These are phyloP conservation scores for Leccinellum luteum DNA, from an alignment of 768 basidiomycete species.

Conservation along the genomic window DNA sequence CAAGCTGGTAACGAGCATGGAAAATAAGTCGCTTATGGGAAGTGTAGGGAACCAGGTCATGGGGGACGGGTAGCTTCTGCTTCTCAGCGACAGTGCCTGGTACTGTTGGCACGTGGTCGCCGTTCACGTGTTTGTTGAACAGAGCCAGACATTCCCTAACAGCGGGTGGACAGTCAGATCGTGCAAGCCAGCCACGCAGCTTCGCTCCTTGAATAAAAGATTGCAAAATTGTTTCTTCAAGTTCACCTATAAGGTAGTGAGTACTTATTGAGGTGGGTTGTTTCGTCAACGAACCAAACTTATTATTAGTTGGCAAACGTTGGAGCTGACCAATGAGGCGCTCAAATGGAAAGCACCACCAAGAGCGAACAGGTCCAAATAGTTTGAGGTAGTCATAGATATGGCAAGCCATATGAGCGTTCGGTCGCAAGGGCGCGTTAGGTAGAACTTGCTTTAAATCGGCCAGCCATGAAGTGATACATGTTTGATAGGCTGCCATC, in stretches of 20 bases:
- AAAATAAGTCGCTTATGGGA: not conserved
- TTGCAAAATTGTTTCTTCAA: conserved; percentile 6
- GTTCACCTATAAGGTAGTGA: conserved; percentile 5
- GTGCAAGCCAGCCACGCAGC: conserved; percentile 6
- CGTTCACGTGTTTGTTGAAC: conserved; percentile 1
- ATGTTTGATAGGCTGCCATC: conserved; percentile 4
- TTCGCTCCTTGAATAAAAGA: conserved; percentile 15
- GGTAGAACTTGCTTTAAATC: conserved; percentile 22
- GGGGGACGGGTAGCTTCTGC: not conserved
- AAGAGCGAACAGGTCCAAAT: conserved; percentile 37
- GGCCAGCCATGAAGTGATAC: conserved; percentile 21
- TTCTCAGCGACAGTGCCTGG: not conserved
- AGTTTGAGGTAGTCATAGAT: conserved; percentile 32
- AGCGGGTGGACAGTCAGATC: conserved; percentile 2
- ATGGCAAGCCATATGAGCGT: conserved; percentile 32
- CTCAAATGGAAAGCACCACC: conserved; percentile 42
- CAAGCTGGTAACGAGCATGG: not conserved
- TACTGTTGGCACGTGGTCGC: too few relatives aligned
- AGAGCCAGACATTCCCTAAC: conserved; percentile 5
- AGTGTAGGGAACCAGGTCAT: not conserved
- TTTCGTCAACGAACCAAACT: conserved; percentile 24
- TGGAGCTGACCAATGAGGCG: conserved; percentile 37
- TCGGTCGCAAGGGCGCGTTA: conserved; percentile 11
- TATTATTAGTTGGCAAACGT: conserved; percentile 31
- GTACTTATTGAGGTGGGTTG: conserved; percentile 6